These are phyloP conservation scores for Mortierella sp. DNA, from an alignment of 371 early-diverging fungal species.

Conservation along the genomic window DNA sequence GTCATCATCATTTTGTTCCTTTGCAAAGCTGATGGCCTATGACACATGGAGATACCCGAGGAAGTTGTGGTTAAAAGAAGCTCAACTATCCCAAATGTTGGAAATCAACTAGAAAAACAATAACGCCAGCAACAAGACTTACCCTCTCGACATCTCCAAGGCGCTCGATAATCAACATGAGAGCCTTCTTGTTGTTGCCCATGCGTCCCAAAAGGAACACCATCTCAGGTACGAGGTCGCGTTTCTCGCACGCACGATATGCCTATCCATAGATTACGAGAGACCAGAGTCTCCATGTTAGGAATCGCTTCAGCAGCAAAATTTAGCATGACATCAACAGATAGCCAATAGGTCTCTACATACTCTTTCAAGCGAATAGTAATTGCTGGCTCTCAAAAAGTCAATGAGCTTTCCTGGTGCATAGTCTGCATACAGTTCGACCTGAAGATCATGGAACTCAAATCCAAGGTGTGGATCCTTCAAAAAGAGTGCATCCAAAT, in stretches of 20 bases:
- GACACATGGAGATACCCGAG: constrained; percentile 4
- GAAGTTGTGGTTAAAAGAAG: not conserved
- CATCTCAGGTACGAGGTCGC: constrained; percentile 94
- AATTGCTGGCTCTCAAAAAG: constrained; percentile 84
- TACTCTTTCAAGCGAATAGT: constrained; percentile 80
- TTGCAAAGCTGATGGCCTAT: constrained; percentile 97
- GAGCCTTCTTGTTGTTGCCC: constrained; percentile 93
- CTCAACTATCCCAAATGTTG: not conserved
- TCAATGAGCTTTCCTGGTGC: constrained; percentile 79
- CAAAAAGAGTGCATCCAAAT: constrained; percentile 87
- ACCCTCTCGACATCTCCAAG: constrained; percentile 90
- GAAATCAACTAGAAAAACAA: not conserved
- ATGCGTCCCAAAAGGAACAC: constrained; percentile 96
- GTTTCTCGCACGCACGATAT: constrained; percentile 82
- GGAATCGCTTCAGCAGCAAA: not conserved
- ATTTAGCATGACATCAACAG: no score
- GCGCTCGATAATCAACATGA: constrained; percentile 90
- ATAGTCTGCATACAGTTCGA: constrained; percentile 94
- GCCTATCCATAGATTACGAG: constrained; percentile 62
- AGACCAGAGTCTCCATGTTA: not conserved
- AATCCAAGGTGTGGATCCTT: constrained; percentile 78
- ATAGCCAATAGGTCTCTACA: no score
- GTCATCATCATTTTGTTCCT: constrained; percentile 94
- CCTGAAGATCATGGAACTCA: constrained; percentile 86
- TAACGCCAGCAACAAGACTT: constrained; percentile 29